Evolutionary conservation across 768 basidiomycete genomes (phyloP).

Genomic region (Suillus ampliporus): DNA sequence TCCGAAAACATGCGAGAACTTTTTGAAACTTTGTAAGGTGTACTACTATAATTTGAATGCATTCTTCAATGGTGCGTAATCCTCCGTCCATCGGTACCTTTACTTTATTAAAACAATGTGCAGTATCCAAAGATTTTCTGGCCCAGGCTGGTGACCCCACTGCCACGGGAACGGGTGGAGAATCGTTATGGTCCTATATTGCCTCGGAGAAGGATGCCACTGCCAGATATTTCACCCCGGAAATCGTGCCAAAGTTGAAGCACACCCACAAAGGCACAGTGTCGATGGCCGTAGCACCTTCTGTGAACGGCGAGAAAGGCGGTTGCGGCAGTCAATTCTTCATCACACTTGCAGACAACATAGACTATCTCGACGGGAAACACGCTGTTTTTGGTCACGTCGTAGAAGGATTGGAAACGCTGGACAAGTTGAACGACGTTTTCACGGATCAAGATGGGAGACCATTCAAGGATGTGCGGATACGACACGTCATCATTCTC

Average conservation of each 20-base stretch:
- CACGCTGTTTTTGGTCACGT: slow-evolving; percentile 96
- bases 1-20: slow-evolving; percentile 93
- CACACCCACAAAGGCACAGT: slow-evolving; percentile 87
- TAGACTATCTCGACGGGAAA: slow-evolving; percentile 94
- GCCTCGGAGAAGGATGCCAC: slow-evolving; percentile 47
- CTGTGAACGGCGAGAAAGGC: slow-evolving; percentile 64
- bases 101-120: slow-evolving; percentile 14
- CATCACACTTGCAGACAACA: slow-evolving; percentile 86
- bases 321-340: slow-evolving; percentile 98
- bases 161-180: slow-evolving; percentile 92
- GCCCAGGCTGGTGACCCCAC: slow-evolving; percentile 97
- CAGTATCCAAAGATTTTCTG: slow-evolving; percentile 96
- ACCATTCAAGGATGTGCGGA: slow-evolving; percentile 92
- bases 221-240: slow-evolving; percentile 89
- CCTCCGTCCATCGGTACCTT: not conserved
- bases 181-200: slow-evolving; percentile 84
- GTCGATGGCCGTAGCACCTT: slow-evolving; percentile 97
- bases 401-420: slow-evolving; percentile 90
- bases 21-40: slow-evolving; percentile 95
- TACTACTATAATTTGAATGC: slow-evolving; percentile 97
- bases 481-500: slow-evolving; percentile 94
- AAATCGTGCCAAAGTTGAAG: slow-evolving; percentile 81
- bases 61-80: slow-evolving; percentile 91
- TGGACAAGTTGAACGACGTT: slow-evolving; percentile 92
- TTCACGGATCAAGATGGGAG: slow-evolving; percentile 88